Percentiles rank a stretch among this genome's conserved stretches.
Evolutionary conservation across 352 stramenopile genomes (phyloP).

Genomic region (Phytophthora capsici): DNA sequence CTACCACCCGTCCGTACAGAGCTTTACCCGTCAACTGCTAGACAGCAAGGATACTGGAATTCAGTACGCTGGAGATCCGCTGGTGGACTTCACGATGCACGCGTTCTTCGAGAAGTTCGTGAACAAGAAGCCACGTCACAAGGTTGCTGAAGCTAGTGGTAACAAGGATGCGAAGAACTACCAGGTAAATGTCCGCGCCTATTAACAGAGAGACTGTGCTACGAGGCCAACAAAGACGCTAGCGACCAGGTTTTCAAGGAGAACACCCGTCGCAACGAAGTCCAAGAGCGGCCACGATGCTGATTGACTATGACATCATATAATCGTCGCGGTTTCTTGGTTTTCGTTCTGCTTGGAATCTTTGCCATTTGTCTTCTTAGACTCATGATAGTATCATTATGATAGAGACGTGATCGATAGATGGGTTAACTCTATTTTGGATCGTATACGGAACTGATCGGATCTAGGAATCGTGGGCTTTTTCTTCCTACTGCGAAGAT

Average conservation of each 20-base stretch:
- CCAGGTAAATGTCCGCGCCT: slow-evolving; percentile 70
- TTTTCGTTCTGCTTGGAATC: too few relatives aligned
- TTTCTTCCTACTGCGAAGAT: too few relatives aligned
- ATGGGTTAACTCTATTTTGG: too few relatives aligned
- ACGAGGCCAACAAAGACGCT: slow-evolving; percentile 66
- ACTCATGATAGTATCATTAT: too few relatives aligned
- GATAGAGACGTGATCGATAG: too few relatives aligned
- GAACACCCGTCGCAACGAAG: slow-evolving; percentile 40
- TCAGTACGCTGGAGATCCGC: slow-evolving; percentile 94
- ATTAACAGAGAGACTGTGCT: slow-evolving; percentile 80
- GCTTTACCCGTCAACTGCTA: slow-evolving; percentile 90
- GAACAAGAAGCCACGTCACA: slow-evolving; percentile 95
- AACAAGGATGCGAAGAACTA: slow-evolving; percentile 25
- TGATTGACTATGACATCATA: too few relatives aligned
- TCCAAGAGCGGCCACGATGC: slow-evolving; percentile 39
- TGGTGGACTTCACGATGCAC: slow-evolving; percentile 97
- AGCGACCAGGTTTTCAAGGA: slow-evolving; percentile 93
- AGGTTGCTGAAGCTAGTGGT: slow-evolving; percentile 26
- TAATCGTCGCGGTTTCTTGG: too few relatives aligned
- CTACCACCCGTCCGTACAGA: slow-evolving; percentile 97
- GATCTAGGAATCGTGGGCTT: too few relatives aligned
- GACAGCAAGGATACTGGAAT: slow-evolving; percentile 66
- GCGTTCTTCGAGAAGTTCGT: slow-evolving; percentile 99
- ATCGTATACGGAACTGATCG: too few relatives aligned
- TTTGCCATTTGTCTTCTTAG: too few relatives aligned